Percentiles rank a stretch among this genome's conserved stretches.
phyloP scores from a whole-genome alignment of 805 yeast genomes.

The Ogataea trehaloabstinens region DNA sequence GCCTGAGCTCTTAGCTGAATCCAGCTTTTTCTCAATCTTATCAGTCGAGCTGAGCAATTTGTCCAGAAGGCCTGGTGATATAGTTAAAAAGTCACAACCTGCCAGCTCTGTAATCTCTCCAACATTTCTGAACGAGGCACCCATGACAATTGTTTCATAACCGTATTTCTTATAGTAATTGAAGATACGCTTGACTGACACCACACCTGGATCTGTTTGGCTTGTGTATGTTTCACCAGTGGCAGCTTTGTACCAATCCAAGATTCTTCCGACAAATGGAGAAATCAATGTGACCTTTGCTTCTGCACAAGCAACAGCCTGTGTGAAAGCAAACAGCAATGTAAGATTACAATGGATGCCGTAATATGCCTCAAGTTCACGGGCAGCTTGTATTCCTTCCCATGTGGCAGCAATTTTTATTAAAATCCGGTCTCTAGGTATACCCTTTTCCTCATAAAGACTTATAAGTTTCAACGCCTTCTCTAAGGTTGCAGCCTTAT shows the following conservation, averaged over 20 bases:
- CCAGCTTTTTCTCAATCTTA: conserved; percentile 74
- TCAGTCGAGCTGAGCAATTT: conserved; percentile 73
- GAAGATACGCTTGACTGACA: conserved; percentile 82
- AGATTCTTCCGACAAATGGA: conserved; percentile 98
- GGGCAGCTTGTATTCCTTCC: conserved; percentile 99
- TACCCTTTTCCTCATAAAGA: conserved; percentile 81
- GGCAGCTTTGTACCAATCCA: conserved; percentile 94
- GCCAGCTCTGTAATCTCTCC: conserved; percentile 96
- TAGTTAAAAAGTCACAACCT: conserved; percentile 94
- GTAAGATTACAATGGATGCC: conserved; percentile 94
- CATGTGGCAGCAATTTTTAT: conserved; percentile 97
- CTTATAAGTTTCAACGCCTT: conserved; percentile 90
- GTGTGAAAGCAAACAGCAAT: conserved; percentile 87
- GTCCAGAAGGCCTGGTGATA: conserved; percentile 88
- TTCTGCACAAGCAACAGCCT: conserved; percentile 99
- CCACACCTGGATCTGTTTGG: conserved; percentile 92
- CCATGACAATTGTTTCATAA: conserved; percentile 98
- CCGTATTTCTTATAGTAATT: conserved; percentile 97
- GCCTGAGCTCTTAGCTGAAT: conserved; percentile 54
- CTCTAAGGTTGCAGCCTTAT: conserved; percentile 86
- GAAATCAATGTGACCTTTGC: conserved; percentile 94
- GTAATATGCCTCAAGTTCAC: conserved; percentile 85
- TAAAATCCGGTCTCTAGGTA: conserved; percentile 82
- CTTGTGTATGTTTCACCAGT: conserved; percentile 82
- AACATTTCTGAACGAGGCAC: conserved; percentile 97